Evolutionary conservation across 2,329 filamentous ascomycete species (phyloP).

Genomic region (Didymella lethalis): DNA sequence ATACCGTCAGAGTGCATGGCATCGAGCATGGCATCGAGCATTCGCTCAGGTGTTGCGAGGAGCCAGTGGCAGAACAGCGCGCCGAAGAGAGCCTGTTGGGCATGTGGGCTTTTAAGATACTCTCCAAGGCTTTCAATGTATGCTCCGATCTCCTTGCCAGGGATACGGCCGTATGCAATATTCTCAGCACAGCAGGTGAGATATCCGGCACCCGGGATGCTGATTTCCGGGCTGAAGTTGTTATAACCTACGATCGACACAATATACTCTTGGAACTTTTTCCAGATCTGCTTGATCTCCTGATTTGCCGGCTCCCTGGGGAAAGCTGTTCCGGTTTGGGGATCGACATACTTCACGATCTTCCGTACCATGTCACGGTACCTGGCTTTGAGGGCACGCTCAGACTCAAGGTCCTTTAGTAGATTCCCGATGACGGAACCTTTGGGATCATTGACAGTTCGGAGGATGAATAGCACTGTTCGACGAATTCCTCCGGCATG

Average conservation of each 20-base stretch:
- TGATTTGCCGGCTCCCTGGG: neutral
- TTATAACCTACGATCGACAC: conserved; percentile 7
- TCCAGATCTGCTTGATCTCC: conserved; percentile 4
- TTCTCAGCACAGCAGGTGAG: conserved; percentile 2
- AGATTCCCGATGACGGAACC: neutral
- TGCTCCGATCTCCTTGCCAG: neutral
- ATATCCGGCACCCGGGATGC: neutral
- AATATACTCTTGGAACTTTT: conserved; percentile 1
- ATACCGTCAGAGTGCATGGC: neutral
- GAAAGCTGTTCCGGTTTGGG: neutral
- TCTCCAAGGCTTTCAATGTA: conserved; percentile 2
- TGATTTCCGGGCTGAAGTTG: neutral
- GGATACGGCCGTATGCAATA: conserved; percentile 2
- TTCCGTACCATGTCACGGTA: neutral
- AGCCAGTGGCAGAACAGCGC: conserved; percentile 23
- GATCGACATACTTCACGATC: neutral
- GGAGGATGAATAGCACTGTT: conserved; percentile 3
- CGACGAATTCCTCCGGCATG: neutral
- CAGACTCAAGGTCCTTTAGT: conserved; percentile 2
- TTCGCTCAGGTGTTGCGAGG: conserved; percentile 11
- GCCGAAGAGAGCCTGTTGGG: conserved; percentile 17
- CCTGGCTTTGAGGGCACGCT: neutral
- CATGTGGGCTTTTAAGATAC: conserved; percentile 11
- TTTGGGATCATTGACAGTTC: neutral
- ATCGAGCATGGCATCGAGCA: conserved; percentile 11